phyloP scores from a whole-genome alignment of 2,329 filamentous ascomycete genomes.

The Talaromyces verruculosus region DNA sequence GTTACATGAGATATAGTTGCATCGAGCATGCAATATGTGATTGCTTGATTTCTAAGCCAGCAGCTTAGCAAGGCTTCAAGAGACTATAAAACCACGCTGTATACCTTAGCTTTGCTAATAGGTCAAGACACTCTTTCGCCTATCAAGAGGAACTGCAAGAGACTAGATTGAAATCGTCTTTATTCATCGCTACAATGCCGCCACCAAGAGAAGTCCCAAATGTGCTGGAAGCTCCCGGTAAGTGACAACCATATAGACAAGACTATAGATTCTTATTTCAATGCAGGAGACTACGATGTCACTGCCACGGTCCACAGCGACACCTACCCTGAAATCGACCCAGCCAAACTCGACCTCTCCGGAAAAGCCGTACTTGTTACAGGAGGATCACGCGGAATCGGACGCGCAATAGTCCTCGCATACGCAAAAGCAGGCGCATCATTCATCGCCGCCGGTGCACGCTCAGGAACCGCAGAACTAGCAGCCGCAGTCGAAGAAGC shows the following conservation, averaged over 20 bases:
- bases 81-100: not conserved
- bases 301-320: slow-evolving; percentile 35
- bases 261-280: not conserved
- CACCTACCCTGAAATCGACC: slow-evolving; percentile 36
- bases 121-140: not conserved
- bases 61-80: not conserved
- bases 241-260: not conserved
- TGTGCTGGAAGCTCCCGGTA: not conserved
- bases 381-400: slow-evolving; percentile 39
- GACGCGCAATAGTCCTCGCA: slow-evolving; percentile 37
- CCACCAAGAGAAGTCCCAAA: slow-evolving; percentile 3
- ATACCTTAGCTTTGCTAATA: not conserved
- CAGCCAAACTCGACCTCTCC: slow-evolving; percentile 30
- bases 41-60: not conserved
- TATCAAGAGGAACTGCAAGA: not conserved
- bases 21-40: not conserved
- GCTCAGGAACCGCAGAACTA: slow-evolving; percentile 27
- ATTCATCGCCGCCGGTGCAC: slow-evolving; percentile 37
- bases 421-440: slow-evolving; percentile 38
- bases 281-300: slow-evolving; percentile 25
- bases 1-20: not conserved
- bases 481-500: slow-evolving; percentile 29
- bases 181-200: not conserved
- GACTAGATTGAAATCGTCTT: not conserved
- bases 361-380: slow-evolving; percentile 40